A percentile compares a stretch with the other conserved stretches of the same genome.
Evolutionary conservation across 305 asterid genomes (phyloP).

Genomic region (Solanum chacoense): DNA sequence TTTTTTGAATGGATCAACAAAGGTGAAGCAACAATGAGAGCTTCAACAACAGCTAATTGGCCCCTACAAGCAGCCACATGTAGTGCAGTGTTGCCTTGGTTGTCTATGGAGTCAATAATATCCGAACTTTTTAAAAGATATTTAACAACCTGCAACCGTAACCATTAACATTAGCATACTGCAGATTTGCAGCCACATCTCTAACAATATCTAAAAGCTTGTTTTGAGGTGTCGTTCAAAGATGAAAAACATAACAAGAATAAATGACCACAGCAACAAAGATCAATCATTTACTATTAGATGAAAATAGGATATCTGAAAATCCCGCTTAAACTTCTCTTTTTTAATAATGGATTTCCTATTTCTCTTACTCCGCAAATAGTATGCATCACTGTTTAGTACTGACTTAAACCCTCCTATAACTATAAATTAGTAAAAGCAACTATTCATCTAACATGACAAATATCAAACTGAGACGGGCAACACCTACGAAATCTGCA

Average conservation of each 20-base stretch:
- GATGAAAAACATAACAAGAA: not conserved
- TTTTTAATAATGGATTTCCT: not conserved
- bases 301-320: not conserved
- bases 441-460: not conserved
- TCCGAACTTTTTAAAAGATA: conserved; percentile 34
- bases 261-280: not conserved
- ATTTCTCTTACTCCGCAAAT: not conserved
- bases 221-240: not conserved
- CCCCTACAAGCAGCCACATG: conserved; percentile 88
- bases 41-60: conserved; percentile 63
- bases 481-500: not conserved
- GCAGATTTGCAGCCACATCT: not conserved
- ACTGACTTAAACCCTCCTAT: not conserved
- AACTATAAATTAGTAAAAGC: not conserved
- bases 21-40: conserved; percentile 53
- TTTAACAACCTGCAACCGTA: conserved; percentile 48
- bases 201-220: not conserved
- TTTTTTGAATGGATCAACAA: conserved; percentile 33
- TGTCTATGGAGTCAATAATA: conserved; percentile 46
- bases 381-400: not conserved
- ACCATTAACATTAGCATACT: not conserved
- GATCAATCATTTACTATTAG: not conserved
- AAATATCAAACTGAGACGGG: not conserved
- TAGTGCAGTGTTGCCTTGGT: conserved; percentile 70
- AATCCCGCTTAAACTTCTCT: not conserved